Evolutionary conservation across 208 protist species (phyloP), one percentile per base, ranked within the genome.

Genomic region (Leishmania turanica): DNA sequence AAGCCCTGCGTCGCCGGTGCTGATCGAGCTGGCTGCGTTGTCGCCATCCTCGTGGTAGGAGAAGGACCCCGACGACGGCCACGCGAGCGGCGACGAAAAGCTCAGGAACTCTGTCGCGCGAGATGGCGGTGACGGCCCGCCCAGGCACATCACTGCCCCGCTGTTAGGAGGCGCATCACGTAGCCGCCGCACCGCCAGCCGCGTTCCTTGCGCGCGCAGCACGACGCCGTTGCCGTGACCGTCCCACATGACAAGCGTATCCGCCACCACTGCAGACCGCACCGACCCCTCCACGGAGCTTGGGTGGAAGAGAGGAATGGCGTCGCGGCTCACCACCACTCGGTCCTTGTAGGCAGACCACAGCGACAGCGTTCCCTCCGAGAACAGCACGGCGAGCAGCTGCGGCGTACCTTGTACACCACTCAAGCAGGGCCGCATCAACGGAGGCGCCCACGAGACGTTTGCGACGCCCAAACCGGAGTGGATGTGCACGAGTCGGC

Each of bases 281-380:
- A 93, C 75, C 24, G 84, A 54, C 49, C 88, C 81, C 19, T 84
- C 51, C n/a, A 87, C 72, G 42, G 72, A 82, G 60, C 40, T 85
- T 45, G 76, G 72, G 64, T 84, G 58, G 81, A 95, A 84, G 40
- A 94, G 74, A 21, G 89, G 82, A 17, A 90, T 82, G 8, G 87
- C 80, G 76, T 95, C 91, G 65, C 90, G 86, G 85, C 89, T 94
- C 71, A 90, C 88, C 54, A 95, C 85, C 40, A 93, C 85, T 62
- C 89, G 91, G 77, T 97, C 90, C 79, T 89, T 90, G 86, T 93
- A 94, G 3, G 94, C 93, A 8, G 89, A 93, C 93, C 93, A 97
- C 15, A 93, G 86, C 54, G 91, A 93, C 72, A 93, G 73, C 13
- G 89, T 87, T 53, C 93, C 91, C 75, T 95, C 93, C 11, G 87